These are phyloP conservation scores for Harringtonia aguacate DNA, from an alignment of 2,329 filamentous ascomycete genomes.

Conservation along the genomic window DNA sequence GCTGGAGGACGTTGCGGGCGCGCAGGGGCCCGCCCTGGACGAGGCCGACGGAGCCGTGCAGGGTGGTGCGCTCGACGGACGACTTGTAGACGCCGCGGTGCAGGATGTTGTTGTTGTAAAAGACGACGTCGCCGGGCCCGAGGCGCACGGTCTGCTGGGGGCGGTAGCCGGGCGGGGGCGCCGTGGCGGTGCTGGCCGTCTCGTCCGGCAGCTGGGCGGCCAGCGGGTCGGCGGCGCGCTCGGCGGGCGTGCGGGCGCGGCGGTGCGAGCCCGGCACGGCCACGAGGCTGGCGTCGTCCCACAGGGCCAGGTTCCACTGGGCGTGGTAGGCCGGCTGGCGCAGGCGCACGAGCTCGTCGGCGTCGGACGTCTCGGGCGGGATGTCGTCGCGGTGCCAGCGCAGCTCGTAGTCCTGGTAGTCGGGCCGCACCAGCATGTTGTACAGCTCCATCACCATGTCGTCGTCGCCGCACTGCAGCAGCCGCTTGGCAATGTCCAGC, in stretches of 20 bases:
- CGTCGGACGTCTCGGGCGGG: constrained; percentile 48
- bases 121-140: constrained; percentile 66
- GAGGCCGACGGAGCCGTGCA: constrained; percentile 63
- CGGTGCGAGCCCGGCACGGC: constrained; percentile 69
- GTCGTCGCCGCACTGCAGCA: constrained; percentile 48
- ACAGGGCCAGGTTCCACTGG: constrained; percentile 81
- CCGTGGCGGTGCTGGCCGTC: neutral
- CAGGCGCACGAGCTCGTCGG: constrained; percentile 57
- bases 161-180: constrained; percentile 38
- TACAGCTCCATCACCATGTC: constrained; percentile 77
- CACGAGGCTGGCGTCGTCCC: constrained; percentile 61
- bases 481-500: constrained; percentile 49
- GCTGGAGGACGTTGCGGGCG: constrained; percentile 65
- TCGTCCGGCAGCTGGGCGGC: constrained; percentile 53
- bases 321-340: constrained; percentile 56
- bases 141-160: constrained; percentile 56
- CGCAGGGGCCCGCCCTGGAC: constrained; percentile 40
- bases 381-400: constrained; percentile 85
- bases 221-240: constrained; percentile 58
- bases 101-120: constrained; percentile 86
- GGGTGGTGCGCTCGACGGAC: constrained; percentile 51
- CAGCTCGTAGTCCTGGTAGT: constrained; percentile 54
- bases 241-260: constrained; percentile 57
- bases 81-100: constrained; percentile 58
- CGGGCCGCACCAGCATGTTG: constrained; percentile 72